A percentile compares a stretch with the other conserved stretches of the same genome.
Evolutionary conservation across 2,329 filamentous ascomycete genomes (phyloP).

Genomic region (Monilinia fructicola): DNA sequence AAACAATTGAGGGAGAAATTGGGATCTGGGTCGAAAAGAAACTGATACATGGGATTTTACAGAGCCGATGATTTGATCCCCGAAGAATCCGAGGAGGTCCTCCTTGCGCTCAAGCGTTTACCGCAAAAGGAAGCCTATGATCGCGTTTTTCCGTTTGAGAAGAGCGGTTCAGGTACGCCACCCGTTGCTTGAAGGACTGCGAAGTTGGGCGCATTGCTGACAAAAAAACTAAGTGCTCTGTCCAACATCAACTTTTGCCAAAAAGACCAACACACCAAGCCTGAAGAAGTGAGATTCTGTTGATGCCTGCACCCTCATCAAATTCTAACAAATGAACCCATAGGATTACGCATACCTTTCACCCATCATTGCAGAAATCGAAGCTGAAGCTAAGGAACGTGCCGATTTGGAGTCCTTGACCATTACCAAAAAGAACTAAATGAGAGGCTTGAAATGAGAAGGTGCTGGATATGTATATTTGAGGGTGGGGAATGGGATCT

Average conservation of each 20-base stretch:
- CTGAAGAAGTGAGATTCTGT: conserved; percentile 56
- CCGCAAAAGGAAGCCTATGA: conserved; percentile 90
- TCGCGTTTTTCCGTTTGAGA: conserved; percentile 92
- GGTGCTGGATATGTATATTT: conserved; percentile 21
- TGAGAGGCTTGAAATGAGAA: conserved; percentile 4
- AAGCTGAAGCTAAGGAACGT: conserved; percentile 65
- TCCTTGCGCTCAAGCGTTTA: conserved; percentile 87
- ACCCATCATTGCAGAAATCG: conserved; percentile 67
- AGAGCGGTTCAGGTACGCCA: conserved; percentile 79
- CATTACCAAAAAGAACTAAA: conserved; percentile 45
- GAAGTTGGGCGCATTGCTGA: conserved; percentile 26
- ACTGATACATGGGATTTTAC: conserved; percentile 33
- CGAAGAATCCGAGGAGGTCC: conserved; percentile 86
- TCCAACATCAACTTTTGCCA: conserved; percentile 64
- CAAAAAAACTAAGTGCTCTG: conserved; percentile 47
- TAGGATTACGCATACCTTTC: conserved; percentile 67
- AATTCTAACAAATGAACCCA: background rate
- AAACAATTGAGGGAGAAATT: background rate
- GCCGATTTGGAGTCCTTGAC: conserved; percentile 67
- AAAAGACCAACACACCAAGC: conserved; percentile 66
- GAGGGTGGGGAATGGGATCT: background rate
- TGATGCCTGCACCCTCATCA: background rate
- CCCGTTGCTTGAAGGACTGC: background rate
- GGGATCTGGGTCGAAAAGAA: conserved; percentile 10
- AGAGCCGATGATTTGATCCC: conserved; percentile 94